These are phyloP conservation scores for Beauveria rudraprayagi DNA, from an alignment of 2,329 filamentous ascomycete genomes.

Conservation along the genomic window DNA sequence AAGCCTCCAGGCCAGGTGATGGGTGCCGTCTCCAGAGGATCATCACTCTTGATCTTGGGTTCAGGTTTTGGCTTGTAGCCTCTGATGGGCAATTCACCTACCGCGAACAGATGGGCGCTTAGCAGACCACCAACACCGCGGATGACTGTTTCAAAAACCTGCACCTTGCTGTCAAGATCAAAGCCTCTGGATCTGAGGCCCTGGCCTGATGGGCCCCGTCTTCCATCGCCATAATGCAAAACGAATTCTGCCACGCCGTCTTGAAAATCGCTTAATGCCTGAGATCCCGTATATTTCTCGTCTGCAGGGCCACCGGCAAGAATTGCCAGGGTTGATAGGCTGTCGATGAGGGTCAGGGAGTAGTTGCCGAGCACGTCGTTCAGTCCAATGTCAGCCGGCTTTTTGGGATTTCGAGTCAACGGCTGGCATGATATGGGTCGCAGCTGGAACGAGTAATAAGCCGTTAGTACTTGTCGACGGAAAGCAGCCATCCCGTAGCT, in stretches of 20 bases:
- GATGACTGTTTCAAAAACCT: slow-evolving; percentile 97
- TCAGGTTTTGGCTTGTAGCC: slow-evolving; percentile 55
- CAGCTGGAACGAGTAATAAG: slow-evolving; percentile 41
- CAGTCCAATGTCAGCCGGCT: slow-evolving; percentile 73
- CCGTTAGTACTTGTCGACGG: slow-evolving; percentile 2
- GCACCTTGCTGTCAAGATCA: slow-evolving; percentile 93
- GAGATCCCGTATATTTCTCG: slow-evolving; percentile 27
- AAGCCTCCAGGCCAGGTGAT: slow-evolving; percentile 72
- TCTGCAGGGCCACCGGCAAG: slow-evolving; percentile 62
- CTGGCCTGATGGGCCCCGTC: slow-evolving; percentile 55
- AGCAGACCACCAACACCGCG: slow-evolving; percentile 83
- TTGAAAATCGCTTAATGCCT: slow-evolving; percentile 67
- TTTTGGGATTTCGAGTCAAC: slow-evolving; percentile 71
- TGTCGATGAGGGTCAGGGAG: slow-evolving; percentile 91
- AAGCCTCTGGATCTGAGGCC: slow-evolving; percentile 74
- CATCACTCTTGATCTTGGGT: slow-evolving; percentile 21
- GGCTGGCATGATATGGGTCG: slow-evolving; percentile 79
- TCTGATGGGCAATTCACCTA: slow-evolving; percentile 79
- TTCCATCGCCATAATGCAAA: slow-evolving; percentile 79
- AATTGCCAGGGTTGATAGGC: slow-evolving; percentile 86
- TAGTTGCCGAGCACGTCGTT: slow-evolving; percentile 98
- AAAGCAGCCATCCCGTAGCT: neutral
- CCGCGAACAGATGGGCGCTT: slow-evolving; percentile 87
- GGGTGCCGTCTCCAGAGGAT: slow-evolving; percentile 38
- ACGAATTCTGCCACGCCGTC: slow-evolving; percentile 69